Evolutionary conservation across 2,329 filamentous ascomycete genomes (phyloP).

Genomic region (Aspergillus carbonarius): DNA sequence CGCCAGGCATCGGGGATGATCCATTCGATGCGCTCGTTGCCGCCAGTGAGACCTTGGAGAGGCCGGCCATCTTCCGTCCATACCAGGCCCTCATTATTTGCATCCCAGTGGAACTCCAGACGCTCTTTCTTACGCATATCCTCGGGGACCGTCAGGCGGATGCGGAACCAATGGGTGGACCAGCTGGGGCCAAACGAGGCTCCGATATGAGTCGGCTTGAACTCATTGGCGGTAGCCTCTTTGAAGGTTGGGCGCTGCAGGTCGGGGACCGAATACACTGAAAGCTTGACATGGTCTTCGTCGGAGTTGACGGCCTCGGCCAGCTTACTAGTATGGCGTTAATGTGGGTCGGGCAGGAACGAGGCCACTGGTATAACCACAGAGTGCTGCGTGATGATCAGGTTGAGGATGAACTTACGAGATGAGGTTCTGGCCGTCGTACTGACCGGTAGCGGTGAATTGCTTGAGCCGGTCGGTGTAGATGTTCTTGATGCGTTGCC

Average conservation of each 20-base stretch:
- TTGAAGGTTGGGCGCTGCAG: conserved; percentile 80
- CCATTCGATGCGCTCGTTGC: conserved; percentile 88
- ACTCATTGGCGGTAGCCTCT: conserved; percentile 75
- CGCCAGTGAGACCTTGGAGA: conserved; percentile 86
- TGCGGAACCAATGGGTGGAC: conserved; percentile 97
- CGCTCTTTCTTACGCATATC: conserved; percentile 72
- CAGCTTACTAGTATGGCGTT: conserved; percentile 59
- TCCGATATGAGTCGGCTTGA: conserved; percentile 71
- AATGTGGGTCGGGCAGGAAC: conserved; percentile 8
- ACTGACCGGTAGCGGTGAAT: conserved; percentile 79
- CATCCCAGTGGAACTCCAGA: conserved; percentile 96
- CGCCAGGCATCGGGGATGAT: conserved; percentile 77
- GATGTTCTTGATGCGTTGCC: conserved; percentile 79
- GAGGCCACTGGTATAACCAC: background rate
- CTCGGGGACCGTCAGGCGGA: conserved; percentile 73
- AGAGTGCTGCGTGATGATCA: background rate
- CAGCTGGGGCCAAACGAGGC: conserved; percentile 87
- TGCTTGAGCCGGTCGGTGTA: conserved; percentile 79
- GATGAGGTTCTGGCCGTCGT: conserved; percentile 70
- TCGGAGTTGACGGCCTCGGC: conserved; percentile 68
- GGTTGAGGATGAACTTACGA: conserved; percentile 53
- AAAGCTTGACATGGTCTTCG: conserved; percentile 75
- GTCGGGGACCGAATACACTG: conserved; percentile 78
- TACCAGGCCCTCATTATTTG: conserved; percentile 88
- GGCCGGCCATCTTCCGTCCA: conserved; percentile 90